Evolutionary conservation across 257 asterid species (phyloP).

Genomic region (Primulina eburnea): DNA sequence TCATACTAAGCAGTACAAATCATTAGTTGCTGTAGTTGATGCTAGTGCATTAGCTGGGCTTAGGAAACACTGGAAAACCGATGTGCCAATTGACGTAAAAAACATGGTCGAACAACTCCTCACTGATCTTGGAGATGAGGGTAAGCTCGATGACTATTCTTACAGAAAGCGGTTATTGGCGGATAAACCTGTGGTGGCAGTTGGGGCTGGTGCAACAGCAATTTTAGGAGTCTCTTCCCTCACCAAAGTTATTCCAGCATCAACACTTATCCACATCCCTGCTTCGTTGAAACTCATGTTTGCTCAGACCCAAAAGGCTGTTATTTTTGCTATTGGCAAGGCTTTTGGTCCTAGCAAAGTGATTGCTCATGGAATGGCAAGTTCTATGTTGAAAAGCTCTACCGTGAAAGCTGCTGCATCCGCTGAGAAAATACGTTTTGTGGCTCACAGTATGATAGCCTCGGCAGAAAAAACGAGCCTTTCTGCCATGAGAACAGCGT

Average conservation of each 20-base stretch:
- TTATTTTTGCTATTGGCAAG: constrained; percentile 58
- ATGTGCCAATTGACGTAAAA: constrained; percentile 58
- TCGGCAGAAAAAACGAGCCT: constrained; percentile 84
- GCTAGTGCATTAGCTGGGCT: constrained; percentile 74
- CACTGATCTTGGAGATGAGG: constrained; percentile 37
- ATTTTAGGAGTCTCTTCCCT: constrained; percentile 75
- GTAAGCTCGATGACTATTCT: constrained; percentile 26
- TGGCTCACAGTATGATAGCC: constrained; percentile 74
- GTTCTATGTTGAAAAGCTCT: constrained; percentile 51
- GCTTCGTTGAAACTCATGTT: constrained; percentile 57
- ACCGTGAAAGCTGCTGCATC: constrained; percentile 56
- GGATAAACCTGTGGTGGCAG: constrained; percentile 78
- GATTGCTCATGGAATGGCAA: constrained; percentile 50
- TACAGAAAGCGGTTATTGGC: constrained; percentile 50
- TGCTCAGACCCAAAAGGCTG: constrained; percentile 63
- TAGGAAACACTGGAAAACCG: constrained; percentile 73
- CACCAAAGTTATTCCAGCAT: constrained; percentile 72
- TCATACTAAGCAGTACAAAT: constrained; percentile 58
- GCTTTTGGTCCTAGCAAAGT: constrained; percentile 49
- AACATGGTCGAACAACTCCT: constrained; percentile 61
- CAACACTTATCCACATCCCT: constrained; percentile 65
- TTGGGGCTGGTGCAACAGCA: constrained; percentile 96
- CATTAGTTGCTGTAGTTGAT: constrained; percentile 83
- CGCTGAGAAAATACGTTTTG: constrained; percentile 75
- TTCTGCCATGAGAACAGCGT: constrained; percentile 81